These are phyloP conservation scores for Fusarium sp. DNA, from an alignment of 2,329 filamentous ascomycete species.

Conservation along the genomic window DNA sequence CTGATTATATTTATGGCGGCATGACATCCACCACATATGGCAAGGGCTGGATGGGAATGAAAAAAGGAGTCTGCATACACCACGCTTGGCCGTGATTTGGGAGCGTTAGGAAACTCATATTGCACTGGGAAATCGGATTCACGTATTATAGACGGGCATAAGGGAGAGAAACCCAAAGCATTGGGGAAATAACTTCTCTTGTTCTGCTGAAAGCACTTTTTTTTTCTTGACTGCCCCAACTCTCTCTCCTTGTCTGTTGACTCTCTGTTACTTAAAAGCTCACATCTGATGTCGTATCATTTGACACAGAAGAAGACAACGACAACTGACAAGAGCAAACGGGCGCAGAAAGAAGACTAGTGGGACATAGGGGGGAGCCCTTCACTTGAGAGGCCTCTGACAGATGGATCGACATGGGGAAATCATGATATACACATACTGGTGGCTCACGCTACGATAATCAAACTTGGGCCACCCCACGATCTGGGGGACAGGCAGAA, in stretches of 20 bases:
- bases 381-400: conserved; percentile 26
- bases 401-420: conserved; percentile 28
- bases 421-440: conserved; percentile 40
- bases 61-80: conserved; percentile 44
- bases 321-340: neutral
- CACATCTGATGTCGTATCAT: conserved; percentile 4
- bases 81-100: conserved; percentile 42
- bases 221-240: conserved; percentile 27
- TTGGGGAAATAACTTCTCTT: conserved; percentile 36
- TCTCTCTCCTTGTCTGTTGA: conserved; percentile 14
- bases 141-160: conserved; percentile 45
- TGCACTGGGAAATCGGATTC: conserved; percentile 39
- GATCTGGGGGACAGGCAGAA: conserved; percentile 10
- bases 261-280: conserved; percentile 2
- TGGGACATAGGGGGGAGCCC: neutral
- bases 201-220: conserved; percentile 28
- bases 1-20: conserved; percentile 32
- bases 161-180: conserved; percentile 39
- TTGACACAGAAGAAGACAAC: neutral
- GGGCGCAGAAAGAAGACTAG: neutral
- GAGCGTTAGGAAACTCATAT: conserved; percentile 40
- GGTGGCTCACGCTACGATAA: conserved; percentile 35
- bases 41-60: conserved; percentile 34
- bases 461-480: conserved; percentile 15
- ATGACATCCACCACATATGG: conserved; percentile 28